Evolutionary conservation across 805 yeast species (phyloP).

Genomic region (Saccharomycopsis capsularis): DNA sequence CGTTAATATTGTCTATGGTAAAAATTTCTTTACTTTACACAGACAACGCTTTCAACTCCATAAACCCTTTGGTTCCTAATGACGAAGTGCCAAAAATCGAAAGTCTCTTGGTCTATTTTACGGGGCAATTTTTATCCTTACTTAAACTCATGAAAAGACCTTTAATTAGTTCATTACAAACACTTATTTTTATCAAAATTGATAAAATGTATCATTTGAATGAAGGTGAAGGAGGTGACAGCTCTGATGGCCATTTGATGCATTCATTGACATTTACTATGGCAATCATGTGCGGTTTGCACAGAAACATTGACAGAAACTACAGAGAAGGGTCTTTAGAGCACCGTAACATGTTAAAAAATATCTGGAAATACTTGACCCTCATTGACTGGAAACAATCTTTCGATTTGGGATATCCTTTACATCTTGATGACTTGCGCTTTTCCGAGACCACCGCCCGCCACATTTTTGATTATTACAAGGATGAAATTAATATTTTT

Average conservation of each 20-base stretch:
- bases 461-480: constrained; percentile 1
- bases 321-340: constrained; percentile 8
- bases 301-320: constrained; percentile 14
- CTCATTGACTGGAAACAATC: constrained; percentile 18
- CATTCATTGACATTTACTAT: constrained; percentile 10
- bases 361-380: constrained; percentile 17
- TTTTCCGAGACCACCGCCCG: constrained; percentile 12
- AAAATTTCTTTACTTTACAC: constrained; percentile 17
- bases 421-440: constrained; percentile 12
- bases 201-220: constrained; percentile 15
- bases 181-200: constrained; percentile 18
- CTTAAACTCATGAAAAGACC: constrained; percentile 19
- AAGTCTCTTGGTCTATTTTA: constrained; percentile 4
- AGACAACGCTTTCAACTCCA: constrained; percentile 9
- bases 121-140: constrained; percentile 9
- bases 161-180: constrained; percentile 14
- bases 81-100: constrained; percentile 9
- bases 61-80: constrained; percentile 8
- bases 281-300: constrained; percentile 22
- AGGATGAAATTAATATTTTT: constrained; percentile 6
- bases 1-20: constrained; percentile 14
- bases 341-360: constrained; percentile 13
- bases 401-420: constrained; percentile 22
- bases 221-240: constrained; percentile 23
- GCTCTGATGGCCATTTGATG: constrained; percentile 19